Conservation (phyloP, 2,329 filamentous ascomycete species). For the Trichoderma koningiopsis region DNA sequence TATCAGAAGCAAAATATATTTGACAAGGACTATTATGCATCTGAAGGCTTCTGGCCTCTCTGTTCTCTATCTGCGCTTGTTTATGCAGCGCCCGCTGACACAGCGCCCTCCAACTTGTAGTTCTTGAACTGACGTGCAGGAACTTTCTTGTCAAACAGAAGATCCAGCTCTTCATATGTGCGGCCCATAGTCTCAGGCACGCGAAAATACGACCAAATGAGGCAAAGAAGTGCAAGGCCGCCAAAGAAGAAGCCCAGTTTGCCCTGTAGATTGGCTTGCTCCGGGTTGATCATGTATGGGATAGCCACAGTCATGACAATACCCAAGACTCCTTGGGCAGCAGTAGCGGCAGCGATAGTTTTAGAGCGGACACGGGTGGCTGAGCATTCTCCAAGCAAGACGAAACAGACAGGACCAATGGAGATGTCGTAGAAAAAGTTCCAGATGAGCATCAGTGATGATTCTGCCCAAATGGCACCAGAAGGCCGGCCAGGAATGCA, state of each 20-base stretch:
- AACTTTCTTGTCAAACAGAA: conserved; percentile 39
- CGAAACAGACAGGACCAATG: conserved; percentile 48
- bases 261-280: conserved; percentile 40
- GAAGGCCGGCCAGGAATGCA: conserved; percentile 51
- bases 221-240: conserved; percentile 33
- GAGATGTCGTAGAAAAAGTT: conserved; percentile 47
- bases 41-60: neutral
- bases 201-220: conserved; percentile 40
- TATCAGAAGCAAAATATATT: neutral
- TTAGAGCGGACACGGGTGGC: conserved; percentile 46
- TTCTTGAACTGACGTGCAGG: conserved; percentile 41
- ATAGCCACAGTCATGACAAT: conserved; percentile 38
- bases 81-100: conserved; percentile 9
- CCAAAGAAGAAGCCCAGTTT: conserved; percentile 41
- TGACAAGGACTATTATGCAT: neutral
- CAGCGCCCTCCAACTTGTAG: conserved; percentile 23
- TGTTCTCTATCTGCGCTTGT: neutral
- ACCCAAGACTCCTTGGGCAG: conserved; percentile 34
- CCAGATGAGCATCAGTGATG: conserved; percentile 47
- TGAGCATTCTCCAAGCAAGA: conserved; percentile 46
- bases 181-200: conserved; percentile 39
- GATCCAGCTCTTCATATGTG: conserved; percentile 40
- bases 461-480: conserved; percentile 43
- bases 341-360: conserved; percentile 46
- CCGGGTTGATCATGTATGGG: conserved; percentile 40